phyloP scores from a whole-genome alignment of 2,329 filamentous ascomycete genomes.

The Aspergillus transmontanensis region DNA sequence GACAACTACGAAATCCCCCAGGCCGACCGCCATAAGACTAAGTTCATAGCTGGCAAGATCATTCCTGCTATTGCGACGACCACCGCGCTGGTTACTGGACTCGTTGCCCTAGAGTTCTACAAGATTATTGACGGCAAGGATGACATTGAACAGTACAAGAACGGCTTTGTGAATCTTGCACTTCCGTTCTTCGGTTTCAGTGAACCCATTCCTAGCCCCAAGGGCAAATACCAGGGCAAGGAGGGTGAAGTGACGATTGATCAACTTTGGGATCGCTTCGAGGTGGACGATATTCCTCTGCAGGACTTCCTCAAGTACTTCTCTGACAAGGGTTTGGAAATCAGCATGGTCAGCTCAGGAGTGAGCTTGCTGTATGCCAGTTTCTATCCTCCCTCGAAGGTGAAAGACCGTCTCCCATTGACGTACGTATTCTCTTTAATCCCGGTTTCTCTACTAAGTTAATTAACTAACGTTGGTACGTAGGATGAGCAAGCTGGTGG shows the following conservation, averaged over 20 bases:
- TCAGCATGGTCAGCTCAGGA: constrained; percentile 96
- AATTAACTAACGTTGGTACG: constrained; percentile 30
- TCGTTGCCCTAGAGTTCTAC: constrained; percentile 91
- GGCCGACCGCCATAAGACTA: constrained; percentile 95
- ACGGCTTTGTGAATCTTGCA: constrained; percentile 95
- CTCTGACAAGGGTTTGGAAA: constrained; percentile 73
- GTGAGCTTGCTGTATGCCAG: constrained; percentile 92
- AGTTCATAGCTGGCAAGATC: constrained; percentile 99
- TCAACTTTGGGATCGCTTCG: constrained; percentile 97
- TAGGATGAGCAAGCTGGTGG: constrained; percentile 85
- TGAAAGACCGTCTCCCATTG: constrained; percentile 78
- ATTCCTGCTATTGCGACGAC: constrained; percentile 98
- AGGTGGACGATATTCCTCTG: constrained; percentile 82
- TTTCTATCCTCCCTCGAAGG: constrained; percentile 82
- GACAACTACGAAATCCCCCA: constrained; percentile 97
- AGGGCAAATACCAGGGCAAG: constrained; percentile 83
- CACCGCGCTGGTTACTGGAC: constrained; percentile 89
- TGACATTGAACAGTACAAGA: constrained; percentile 99
- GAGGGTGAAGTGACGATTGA: constrained; percentile 79
- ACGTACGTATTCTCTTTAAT: constrained; percentile 53
- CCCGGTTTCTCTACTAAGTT: neutral
- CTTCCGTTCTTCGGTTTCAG: constrained; percentile 98
- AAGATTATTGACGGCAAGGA: constrained; percentile 95
- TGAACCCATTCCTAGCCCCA: constrained; percentile 91
- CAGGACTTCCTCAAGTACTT: constrained; percentile 83